A percentile compares a stretch with the other conserved stretches of the same genome.
phyloP scores from a whole-genome alignment of 805 yeast genomes.

The Metschnikowia dekortorum region DNA sequence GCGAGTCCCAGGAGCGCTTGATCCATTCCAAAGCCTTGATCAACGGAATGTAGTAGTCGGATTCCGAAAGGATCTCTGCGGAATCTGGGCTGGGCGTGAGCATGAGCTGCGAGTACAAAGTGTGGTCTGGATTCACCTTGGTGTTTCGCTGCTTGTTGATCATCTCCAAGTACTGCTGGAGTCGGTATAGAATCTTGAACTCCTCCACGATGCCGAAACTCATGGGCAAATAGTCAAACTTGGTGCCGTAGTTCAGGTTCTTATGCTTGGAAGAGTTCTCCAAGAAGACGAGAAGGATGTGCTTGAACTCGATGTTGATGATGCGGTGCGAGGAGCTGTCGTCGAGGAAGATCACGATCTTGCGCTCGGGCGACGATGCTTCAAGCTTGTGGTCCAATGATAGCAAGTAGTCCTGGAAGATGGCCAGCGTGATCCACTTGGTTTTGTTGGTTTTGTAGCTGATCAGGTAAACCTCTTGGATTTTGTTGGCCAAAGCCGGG shows the following conservation, averaged over 20 bases:
- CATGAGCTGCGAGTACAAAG: conserved; percentile 1
- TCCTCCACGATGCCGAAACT: conserved; percentile 62
- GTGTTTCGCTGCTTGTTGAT: conserved; percentile 23
- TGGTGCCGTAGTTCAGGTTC: conserved; percentile 36
- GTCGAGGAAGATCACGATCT: conserved; percentile 53
- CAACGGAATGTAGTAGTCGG: conserved; percentile 46
- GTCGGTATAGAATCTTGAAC: conserved; percentile 53
- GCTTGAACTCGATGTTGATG: conserved; percentile 34
- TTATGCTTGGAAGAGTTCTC: conserved; percentile 37
- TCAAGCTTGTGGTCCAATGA: conserved; percentile 57
- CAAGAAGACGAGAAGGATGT: conserved; percentile 32
- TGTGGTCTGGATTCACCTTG: conserved; percentile 3
- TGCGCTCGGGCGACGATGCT: conserved; percentile 37
- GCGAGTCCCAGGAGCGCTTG: conserved; percentile 50
- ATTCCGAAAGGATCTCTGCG: conserved; percentile 32
- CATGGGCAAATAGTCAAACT: conserved; percentile 55
- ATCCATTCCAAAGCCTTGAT: conserved; percentile 56
- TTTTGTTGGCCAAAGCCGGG: conserved; percentile 29
- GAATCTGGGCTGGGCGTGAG: conserved; percentile 4
- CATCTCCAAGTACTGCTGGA: conserved; percentile 52
- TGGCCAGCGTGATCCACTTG: conserved; percentile 59
- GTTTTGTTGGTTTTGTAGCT: conserved; percentile 56
- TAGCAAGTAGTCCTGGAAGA: conserved; percentile 59
- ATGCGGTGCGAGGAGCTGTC: conserved; percentile 62
- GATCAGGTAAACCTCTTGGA: conserved; percentile 48